Evolutionary conservation across 768 basidiomycete species (phyloP).

Genomic region (Leccinum imitatum): DNA sequence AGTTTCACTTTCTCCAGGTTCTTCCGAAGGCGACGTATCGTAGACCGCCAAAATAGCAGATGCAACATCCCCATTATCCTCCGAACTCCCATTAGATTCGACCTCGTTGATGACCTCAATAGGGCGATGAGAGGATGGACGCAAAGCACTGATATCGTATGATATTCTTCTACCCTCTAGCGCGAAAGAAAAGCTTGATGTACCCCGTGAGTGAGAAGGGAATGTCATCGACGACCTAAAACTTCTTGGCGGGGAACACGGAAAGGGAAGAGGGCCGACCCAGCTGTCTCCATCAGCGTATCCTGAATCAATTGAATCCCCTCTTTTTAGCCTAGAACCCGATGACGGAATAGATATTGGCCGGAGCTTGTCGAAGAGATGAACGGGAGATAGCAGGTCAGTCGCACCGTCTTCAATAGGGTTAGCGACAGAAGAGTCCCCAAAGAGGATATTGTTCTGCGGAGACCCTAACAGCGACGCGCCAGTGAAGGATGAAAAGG

Average conservation of each 20-base stretch:
- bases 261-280: slow-evolving; percentile 45
- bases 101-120: slow-evolving; percentile 12
- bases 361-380: slow-evolving; percentile 49
- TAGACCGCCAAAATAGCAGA: slow-evolving; percentile 23
- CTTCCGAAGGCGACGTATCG: slow-evolving; percentile 11
- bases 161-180: slow-evolving; percentile 11
- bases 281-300: slow-evolving; percentile 46
- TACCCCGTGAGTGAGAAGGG: slow-evolving; percentile 8
- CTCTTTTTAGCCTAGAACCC: slow-evolving; percentile 24
- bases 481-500: slow-evolving; percentile 28
- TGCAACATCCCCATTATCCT: slow-evolving; percentile 23
- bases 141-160: slow-evolving; percentile 13
- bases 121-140: slow-evolving; percentile 6
- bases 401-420: background rate
- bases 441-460: slow-evolving; percentile 5
- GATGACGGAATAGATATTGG: slow-evolving; percentile 33
- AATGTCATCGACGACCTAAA: slow-evolving; percentile 44
- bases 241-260: slow-evolving; percentile 48
- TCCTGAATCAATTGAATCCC: slow-evolving; percentile 58
- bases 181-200: slow-evolving; percentile 10
- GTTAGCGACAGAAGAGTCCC: background rate
- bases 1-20: slow-evolving; percentile 1
- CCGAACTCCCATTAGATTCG: slow-evolving; percentile 8
- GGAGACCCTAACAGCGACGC: slow-evolving; percentile 29
- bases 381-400: slow-evolving; percentile 56